These are phyloP conservation scores for Boletus sensibilis DNA, from an alignment of 768 basidiomycete species.

Conservation along the genomic window DNA sequence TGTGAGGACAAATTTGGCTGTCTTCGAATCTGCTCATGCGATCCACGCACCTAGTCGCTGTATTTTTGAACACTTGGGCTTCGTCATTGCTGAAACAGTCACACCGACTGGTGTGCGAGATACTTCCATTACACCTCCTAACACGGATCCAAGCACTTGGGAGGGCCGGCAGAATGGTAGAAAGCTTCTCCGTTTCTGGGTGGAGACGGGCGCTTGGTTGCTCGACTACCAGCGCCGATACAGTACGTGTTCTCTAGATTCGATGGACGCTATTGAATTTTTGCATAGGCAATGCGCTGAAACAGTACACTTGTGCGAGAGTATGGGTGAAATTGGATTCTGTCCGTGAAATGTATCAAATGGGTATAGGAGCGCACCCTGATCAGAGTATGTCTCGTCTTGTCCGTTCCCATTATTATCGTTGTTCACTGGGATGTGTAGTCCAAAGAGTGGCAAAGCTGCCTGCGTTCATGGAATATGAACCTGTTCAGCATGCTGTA, in stretches of 20 bases:
- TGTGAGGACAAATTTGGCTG: conserved; percentile 43
- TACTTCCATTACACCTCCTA: conserved; percentile 51
- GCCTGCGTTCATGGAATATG: conserved; percentile 40
- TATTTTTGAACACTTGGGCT: conserved; percentile 45
- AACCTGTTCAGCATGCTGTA: conserved; percentile 42
- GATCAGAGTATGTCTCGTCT: conserved; percentile 59
- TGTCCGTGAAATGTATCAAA: conserved; percentile 70
- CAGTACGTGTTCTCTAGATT: conserved; percentile 33
- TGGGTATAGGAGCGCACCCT: conserved; percentile 71
- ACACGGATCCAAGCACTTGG: conserved; percentile 44
- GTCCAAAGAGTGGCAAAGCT: conserved; percentile 57
- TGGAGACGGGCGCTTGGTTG: conserved; percentile 70
- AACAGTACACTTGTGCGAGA: conserved; percentile 40
- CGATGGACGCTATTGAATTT: conserved; percentile 11
- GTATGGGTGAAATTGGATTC: conserved; percentile 54
- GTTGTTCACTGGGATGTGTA: conserved; percentile 23
- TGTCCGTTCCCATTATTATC: neutral
- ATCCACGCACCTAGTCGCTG: conserved; percentile 30
- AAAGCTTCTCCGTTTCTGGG: conserved; percentile 76
- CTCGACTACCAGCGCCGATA: conserved; percentile 52
- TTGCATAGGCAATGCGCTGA: conserved; percentile 45
- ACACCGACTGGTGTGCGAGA: conserved; percentile 35
- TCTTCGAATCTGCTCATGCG: conserved; percentile 11
- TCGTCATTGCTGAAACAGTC: conserved; percentile 27
- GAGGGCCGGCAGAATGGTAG: conserved; percentile 53